These are phyloP conservation scores for Coemansia sp. DNA, from an alignment of 192 early-diverging fungal genomes.

Conservation along the genomic window DNA sequence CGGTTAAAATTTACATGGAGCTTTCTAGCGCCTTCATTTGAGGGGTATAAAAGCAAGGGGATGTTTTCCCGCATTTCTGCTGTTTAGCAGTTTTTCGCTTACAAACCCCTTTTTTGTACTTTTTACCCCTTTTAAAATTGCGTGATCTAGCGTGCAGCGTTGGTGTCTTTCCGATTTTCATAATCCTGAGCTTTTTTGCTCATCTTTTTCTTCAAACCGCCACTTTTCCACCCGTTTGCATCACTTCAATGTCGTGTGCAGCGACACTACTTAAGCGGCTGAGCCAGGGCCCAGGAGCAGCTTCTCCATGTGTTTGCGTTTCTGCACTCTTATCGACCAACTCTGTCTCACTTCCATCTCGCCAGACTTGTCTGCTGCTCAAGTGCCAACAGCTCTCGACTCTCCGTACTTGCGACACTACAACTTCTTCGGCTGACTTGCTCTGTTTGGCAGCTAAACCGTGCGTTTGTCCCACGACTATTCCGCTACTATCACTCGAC, in stretches of 20 bases:
- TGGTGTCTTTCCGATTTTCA: neutral
- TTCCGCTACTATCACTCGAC: neutral
- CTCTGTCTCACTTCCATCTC: neutral
- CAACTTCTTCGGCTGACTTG: neutral
- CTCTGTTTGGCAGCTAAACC: neutral
- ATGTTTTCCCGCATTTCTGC: neutral
- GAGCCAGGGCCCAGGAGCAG: neutral
- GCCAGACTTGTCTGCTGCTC: neutral
- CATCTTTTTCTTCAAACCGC: neutral
- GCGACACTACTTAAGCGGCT: neutral
- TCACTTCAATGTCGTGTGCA: neutral
- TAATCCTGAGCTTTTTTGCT: neutral
- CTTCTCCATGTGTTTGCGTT: neutral
- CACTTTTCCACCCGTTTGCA: neutral
- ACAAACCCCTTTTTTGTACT: neutral
- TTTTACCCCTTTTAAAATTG: too few relatives aligned
- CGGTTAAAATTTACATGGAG: neutral
- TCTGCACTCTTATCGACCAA: neutral
- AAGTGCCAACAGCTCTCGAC: conserved; percentile 7
- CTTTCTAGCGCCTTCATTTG: neutral
- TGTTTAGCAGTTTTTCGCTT: neutral
- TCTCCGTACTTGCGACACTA: neutral
- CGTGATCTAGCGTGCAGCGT: too few relatives aligned
- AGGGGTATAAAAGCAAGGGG: neutral
- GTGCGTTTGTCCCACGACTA: neutral